Base-by-base conservation (phyloP, 2,329 filamentous ascomycete species). In the Exophiala sp. region DNA sequence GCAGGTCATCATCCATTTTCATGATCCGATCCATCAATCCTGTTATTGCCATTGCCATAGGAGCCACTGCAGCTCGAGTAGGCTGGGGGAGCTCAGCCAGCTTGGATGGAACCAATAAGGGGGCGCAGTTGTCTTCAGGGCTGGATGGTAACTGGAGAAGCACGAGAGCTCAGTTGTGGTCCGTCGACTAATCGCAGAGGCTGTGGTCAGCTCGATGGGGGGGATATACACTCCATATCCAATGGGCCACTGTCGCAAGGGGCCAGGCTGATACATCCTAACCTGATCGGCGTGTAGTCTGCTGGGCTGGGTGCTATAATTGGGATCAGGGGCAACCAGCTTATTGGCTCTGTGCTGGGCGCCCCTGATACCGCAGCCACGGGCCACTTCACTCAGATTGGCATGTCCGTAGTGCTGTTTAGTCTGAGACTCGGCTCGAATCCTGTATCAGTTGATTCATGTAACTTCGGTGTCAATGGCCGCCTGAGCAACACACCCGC, bases 301-400 rank as follows among this genome's bases (percentile, higher is more conserved):
- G 19, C 38, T 22, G 38, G 32, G 29, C 4, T 3, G 18, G 27
- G 30, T 14, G 22, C 53, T 38, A 53, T 27, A 50, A 47, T 50
- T 56, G 49, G 53, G 50, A 53, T 46, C 43, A 48, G 9, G 14
- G 34, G 37, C 29, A 5, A 32, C 9, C 6, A 5, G 13, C 23
- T n/a, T 14, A 29, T 19, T 22, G 27, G 22, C 44, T 46, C 41
- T 50, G 46, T 46, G 35, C 50, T 42, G 22, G 30, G 32, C 54
- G 41, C 50, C 54, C 54, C 54, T 57, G 54, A 57, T 57, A 57
- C 54, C 46, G 50, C 46, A 44, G 14, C 44, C 46, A 44, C 38
- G 30, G 22, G 34, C 40, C 41, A 49, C 34, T 47, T 51, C 14
- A 14, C 50, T 52, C 41, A 57, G 41, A 57, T 47, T 57, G 51